Conservation (phyloP, 805 yeast genomes). For the Sugiyamaella valdiviana region DNA sequence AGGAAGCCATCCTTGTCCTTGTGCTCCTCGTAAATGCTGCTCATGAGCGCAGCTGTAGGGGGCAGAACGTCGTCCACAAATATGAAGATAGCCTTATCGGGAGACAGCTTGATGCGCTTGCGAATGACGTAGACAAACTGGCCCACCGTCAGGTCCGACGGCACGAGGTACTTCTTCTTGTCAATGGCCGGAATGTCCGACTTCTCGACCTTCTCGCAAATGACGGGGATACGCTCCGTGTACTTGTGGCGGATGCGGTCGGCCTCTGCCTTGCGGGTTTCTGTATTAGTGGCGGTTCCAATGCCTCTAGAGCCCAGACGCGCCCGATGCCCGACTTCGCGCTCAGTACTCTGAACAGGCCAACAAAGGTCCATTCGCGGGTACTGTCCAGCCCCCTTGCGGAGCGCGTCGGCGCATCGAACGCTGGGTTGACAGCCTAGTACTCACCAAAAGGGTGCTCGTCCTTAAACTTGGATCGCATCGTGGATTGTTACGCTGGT, state of each 20-base stretch:
- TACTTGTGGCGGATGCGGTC: slow-evolving; percentile 84
- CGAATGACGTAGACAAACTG: slow-evolving; percentile 97
- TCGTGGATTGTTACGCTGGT: slow-evolving; percentile 24
- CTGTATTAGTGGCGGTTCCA: slow-evolving; percentile 32
- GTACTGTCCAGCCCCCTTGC: no score
- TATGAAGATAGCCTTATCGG: slow-evolving; percentile 96
- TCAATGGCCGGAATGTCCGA: slow-evolving; percentile 94
- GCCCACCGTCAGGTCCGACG: slow-evolving; percentile 93
- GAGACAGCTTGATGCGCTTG: slow-evolving; percentile 89
- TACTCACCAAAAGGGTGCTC: slow-evolving; percentile 87
- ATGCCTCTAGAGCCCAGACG: background rate
- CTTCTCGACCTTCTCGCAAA: slow-evolving; percentile 95
- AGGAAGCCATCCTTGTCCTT: slow-evolving; percentile 97
- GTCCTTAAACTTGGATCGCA: slow-evolving; percentile 92
- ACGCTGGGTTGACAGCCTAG: background rate
- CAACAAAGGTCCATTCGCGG: background rate
- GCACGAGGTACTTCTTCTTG: slow-evolving; percentile 94
- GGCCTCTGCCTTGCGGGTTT: slow-evolving; percentile 92
- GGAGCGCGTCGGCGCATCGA: background rate
- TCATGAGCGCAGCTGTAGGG: slow-evolving; percentile 96
- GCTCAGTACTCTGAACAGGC: background rate
- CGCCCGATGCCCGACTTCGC: background rate
- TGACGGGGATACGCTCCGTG: slow-evolving; percentile 89
- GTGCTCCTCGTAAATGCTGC: slow-evolving; percentile 91
- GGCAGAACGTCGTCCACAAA: slow-evolving; percentile 96